Evolutionary conservation across 2,329 filamentous ascomycete species (phyloP).

Genomic region (Macroventuria anomochaeta): DNA sequence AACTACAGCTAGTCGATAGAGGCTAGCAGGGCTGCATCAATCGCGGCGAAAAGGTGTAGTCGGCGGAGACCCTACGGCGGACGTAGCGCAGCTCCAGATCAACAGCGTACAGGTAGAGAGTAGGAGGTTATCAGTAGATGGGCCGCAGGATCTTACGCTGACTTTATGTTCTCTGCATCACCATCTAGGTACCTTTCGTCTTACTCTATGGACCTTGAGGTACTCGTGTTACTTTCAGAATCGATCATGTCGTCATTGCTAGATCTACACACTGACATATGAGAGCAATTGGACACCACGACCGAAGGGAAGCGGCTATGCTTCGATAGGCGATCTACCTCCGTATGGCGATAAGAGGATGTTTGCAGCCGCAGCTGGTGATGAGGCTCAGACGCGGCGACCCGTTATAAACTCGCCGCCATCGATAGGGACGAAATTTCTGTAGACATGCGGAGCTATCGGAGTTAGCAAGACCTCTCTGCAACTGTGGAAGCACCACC

Average conservation of each 20-base stretch:
- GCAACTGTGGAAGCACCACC: too few species aligned
- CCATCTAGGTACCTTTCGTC: slow-evolving; percentile 13
- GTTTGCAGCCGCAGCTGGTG: neutral
- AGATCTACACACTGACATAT: slow-evolving; percentile 1
- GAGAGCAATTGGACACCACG: neutral
- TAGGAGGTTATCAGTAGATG: neutral
- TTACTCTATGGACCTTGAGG: neutral
- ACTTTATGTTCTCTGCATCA: slow-evolving; percentile 4
- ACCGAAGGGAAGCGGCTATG: neutral
- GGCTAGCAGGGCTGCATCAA: neutral
- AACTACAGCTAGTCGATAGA: slow-evolving; percentile 7
- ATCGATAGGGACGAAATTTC: neutral
- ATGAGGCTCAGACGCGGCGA: slow-evolving; percentile 3
- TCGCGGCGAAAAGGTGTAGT: neutral
- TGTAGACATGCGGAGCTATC: neutral
- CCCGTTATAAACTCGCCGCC: too few species aligned
- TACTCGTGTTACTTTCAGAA: neutral
- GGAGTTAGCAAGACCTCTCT: slow-evolving; percentile 2
- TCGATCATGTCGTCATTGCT: slow-evolving; percentile 1
- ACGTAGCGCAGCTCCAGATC: slow-evolving; percentile 10
- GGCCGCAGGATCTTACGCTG: neutral
- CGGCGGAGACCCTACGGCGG: neutral
- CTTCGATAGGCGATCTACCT: neutral
- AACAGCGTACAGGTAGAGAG: slow-evolving; percentile 3
- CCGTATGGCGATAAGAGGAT: neutral